Percentiles rank a stretch among this genome's conserved stretches.
Evolutionary conservation across 441 rosid species (phyloP).

Genomic region (Cnidoscolus chayamansa): DNA sequence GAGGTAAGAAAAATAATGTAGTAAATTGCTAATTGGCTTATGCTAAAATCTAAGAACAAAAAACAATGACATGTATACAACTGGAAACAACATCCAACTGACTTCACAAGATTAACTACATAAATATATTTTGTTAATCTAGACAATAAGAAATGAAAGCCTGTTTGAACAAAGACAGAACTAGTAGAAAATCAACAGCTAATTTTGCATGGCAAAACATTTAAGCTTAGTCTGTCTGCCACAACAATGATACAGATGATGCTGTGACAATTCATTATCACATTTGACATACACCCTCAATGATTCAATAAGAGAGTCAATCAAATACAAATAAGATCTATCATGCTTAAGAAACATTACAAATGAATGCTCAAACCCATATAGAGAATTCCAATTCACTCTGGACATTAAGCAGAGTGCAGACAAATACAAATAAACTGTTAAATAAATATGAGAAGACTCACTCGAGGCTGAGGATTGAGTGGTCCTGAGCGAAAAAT

Average conservation of each 20-base stretch:
- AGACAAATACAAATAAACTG: conserved; percentile 12
- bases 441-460: conserved; percentile 28
- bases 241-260: neutral
- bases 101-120: neutral
- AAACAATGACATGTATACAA: neutral
- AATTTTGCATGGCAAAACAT: neutral
- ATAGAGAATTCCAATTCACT: conserved; percentile 11
- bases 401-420: neutral
- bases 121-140: neutral
- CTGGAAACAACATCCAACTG: neutral
- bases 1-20: conserved; percentile 4
- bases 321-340: neutral
- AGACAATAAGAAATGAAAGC: neutral
- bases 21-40: neutral
- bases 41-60: neutral
- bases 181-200: neutral
- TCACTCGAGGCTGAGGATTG: conserved; percentile 90
- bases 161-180: neutral
- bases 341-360: neutral
- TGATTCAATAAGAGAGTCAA: neutral
- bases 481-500: conserved; percentile 75
- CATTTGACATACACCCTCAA: neutral
- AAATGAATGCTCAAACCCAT: neutral
- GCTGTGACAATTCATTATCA: neutral
- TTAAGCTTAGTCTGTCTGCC: neutral